Percentiles rank a stretch among this genome's conserved stretches.
Evolutionary conservation across 1,284 basidiomycete species (phyloP).

Genomic region (Cryptococcus jaspeensis): DNA sequence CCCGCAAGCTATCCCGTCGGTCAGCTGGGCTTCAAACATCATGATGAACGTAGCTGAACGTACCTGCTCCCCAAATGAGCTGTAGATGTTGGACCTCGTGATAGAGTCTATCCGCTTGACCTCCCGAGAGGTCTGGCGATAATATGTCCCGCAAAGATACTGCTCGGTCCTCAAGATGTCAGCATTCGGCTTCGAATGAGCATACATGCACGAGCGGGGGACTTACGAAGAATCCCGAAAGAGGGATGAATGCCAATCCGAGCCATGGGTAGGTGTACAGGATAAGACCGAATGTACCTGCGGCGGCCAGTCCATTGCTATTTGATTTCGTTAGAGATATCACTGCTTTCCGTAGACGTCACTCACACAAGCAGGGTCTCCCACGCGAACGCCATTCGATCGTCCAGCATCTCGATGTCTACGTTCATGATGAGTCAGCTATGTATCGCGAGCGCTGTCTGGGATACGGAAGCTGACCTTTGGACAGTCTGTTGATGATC

Average conservation of each 20-base stretch:
- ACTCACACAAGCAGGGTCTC: constrained; percentile 26
- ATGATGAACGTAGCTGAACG: not conserved
- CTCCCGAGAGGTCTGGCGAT: constrained; percentile 38
- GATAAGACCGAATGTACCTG: constrained; percentile 34
- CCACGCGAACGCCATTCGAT: constrained; percentile 25
- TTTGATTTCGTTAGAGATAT: not conserved
- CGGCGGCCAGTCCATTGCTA: constrained; percentile 23
- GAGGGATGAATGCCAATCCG: constrained; percentile 32
- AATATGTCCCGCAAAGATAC: constrained; percentile 32
- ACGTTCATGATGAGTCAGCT: not conserved
- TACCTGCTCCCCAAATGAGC: constrained; percentile 41
- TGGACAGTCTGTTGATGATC: constrained; percentile 64
- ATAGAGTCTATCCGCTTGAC: constrained; percentile 43
- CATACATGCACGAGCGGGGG: not conserved
- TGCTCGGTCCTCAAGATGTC: constrained; percentile 2
- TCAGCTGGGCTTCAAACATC: not conserved
- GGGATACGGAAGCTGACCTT: constrained; percentile 7
- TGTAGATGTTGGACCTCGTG: constrained; percentile 37
- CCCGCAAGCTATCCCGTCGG: constrained; percentile 29
- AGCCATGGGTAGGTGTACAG: constrained; percentile 36
- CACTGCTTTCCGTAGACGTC: not conserved
- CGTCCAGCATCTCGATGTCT: constrained; percentile 39
- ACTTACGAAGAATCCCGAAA: constrained; percentile 30
- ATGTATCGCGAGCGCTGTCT: too few relatives aligned
- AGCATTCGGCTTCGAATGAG: not conserved